Evolutionary conservation across 495 filamentous ascomycete species (phyloP), one percentile per base, ranked within the genome.

Genomic region (Thermothielavioides terrestris): DNA sequence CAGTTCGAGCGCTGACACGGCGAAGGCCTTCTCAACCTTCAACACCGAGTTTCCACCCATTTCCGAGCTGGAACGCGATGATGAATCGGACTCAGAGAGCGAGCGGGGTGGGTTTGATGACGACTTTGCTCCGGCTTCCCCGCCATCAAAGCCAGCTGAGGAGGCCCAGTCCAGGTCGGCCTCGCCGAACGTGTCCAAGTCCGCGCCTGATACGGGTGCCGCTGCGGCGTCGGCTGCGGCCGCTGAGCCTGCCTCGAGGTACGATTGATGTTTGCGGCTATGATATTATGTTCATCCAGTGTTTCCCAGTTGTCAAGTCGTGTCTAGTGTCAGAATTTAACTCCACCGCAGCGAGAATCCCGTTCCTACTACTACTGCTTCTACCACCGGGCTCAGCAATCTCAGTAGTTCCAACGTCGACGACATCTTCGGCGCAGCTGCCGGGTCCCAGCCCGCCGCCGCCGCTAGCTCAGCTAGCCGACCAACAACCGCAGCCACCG

Each of bases 11-110:
- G 40, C 52, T 20, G 68, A 73, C 32, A 56, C 59, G 27, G 60
- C 60, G 42, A 71, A 68, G 52, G 63, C 62, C 5, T 79, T 83
- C 49, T 60, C 75, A 54, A 68, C 72, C 17, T 66, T 69, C 43
- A 56, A 56, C 50, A 49, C 77, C n/a, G 92, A 97, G 60, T 97
- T 97, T 68, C 94, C 94, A 28, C 92, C 92, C 1, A 95, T 97
- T 49, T 83, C 82, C 31, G 90, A 95, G 58, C 63, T 95, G 28
- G 82, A 83, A 36, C 74, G 84, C 42, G 87, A 92, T 52, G 88
- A 91, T 12, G 62, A 64, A 49, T 83, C 68, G 2, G 88, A 90
- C 28, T 88, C 84, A 50, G 88, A 83, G n/a, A 83, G 77, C 55
- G 87, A 78, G 30, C 56, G 86, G 34, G 82, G 73, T 37, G 86